Conservation (phyloP, 1,139 yeast genomes). For the Hansenula lynferdii region DNA sequence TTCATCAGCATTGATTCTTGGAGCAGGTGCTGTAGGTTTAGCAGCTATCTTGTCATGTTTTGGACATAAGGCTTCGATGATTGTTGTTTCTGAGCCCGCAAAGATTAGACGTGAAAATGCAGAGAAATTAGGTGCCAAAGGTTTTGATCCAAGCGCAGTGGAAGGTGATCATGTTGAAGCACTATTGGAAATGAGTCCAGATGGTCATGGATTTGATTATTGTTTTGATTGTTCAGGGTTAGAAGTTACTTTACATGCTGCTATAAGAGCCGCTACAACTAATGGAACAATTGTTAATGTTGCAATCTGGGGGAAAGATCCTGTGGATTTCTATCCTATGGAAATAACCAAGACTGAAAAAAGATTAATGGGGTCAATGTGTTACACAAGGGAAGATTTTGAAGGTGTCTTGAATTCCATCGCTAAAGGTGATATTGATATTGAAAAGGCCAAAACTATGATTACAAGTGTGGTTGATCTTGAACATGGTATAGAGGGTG, state of each 20-base stretch:
- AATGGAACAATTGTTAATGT: conserved; percentile 47
- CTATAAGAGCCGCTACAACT: conserved; percentile 34
- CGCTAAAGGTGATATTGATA: conserved; percentile 34
- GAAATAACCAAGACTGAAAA: conserved; percentile 40
- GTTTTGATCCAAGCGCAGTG: conserved; percentile 33
- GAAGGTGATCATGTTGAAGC: conserved; percentile 26
- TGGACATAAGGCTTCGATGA: conserved; percentile 35
- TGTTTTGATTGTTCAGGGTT: conserved; percentile 49
- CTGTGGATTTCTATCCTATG: conserved; percentile 41
- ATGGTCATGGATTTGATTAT: conserved; percentile 38
- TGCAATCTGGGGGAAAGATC: conserved; percentile 44
- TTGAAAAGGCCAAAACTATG: conserved; percentile 33
- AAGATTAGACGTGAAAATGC: conserved; percentile 38
- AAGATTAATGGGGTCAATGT: conserved; percentile 42
- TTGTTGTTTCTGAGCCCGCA: conserved; percentile 42
- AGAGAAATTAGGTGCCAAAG: conserved; percentile 33
- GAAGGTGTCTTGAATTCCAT: conserved; percentile 42
- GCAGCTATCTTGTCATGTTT: conserved; percentile 42
- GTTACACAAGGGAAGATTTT: conserved; percentile 42
- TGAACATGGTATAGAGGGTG: conserved; percentile 39
- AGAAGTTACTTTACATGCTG: conserved; percentile 38
- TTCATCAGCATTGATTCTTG: conserved; percentile 38
- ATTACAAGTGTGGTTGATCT: conserved; percentile 39
- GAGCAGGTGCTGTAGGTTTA: conserved; percentile 50
- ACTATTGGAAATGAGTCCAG: conserved; percentile 30